Evolutionary conservation across 192 early-diverging fungal genomes (phyloP).

Genomic region (Backusella morwellensis): DNA sequence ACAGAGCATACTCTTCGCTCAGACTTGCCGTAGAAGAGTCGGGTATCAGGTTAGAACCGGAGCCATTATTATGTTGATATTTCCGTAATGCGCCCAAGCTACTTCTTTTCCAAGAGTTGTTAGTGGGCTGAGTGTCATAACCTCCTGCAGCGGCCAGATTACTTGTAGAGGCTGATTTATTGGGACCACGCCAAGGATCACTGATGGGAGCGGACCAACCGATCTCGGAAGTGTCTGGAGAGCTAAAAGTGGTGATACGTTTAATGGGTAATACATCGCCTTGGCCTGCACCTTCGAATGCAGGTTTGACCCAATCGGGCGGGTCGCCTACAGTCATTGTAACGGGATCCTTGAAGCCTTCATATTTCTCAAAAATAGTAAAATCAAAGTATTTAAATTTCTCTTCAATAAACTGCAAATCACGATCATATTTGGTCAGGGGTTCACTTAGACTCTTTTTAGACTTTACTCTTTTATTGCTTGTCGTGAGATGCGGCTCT

Average conservation of each 20-base stretch:
- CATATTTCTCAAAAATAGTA: conserved; percentile 75
- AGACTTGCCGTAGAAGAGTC: conserved; percentile 10
- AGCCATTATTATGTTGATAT: background rate
- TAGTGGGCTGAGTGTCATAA: background rate
- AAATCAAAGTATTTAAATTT: conserved; percentile 85
- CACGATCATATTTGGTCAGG: conserved; percentile 36
- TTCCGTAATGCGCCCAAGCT: conserved; percentile 16
- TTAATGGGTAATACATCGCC: conserved; percentile 33
- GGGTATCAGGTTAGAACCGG: background rate
- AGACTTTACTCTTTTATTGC: background rate
- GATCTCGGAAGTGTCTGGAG: background rate
- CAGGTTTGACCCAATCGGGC: conserved; percentile 64
- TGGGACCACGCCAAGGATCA: conserved; percentile 14
- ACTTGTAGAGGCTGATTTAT: conserved; percentile 18
- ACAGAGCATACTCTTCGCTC: conserved; percentile 31
- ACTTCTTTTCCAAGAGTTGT: conserved; percentile 3
- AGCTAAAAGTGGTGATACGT: conserved; percentile 15
- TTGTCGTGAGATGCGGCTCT: background rate
- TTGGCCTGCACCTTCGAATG: conserved; percentile 34
- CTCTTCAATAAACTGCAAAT: conserved; percentile 70
- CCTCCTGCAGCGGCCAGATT: background rate
- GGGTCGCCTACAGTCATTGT: conserved; percentile 62
- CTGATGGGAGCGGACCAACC: background rate
- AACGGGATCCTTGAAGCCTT: conserved; percentile 58
- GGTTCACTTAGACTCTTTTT: background rate